phyloP scores from a whole-genome alignment of 75 land plant species.

The Pinus albicaulis region DNA sequence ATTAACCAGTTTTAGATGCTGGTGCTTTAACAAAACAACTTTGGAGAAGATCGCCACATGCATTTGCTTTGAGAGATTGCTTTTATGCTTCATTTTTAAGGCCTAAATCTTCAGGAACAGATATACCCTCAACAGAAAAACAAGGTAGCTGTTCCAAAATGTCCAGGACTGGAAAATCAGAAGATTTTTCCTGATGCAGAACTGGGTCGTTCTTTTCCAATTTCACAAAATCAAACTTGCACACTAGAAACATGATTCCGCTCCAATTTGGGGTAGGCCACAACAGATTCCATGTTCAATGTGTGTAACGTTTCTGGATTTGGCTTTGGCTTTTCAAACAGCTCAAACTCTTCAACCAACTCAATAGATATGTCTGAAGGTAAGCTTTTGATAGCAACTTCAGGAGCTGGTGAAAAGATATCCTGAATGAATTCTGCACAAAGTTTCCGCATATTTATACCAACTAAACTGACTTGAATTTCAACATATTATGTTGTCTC shows the following conservation, averaged over 20 bases:
- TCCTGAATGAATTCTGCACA: slow-evolving; percentile 9
- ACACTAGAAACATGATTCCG: neutral
- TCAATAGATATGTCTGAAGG: neutral
- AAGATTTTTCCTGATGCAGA: neutral
- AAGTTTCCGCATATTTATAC: slow-evolving; percentile 8
- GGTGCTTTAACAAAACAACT: neutral
- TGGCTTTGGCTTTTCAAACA: slow-evolving; percentile 2
- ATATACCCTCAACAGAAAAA: neutral
- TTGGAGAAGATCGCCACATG: neutral
- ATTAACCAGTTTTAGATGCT: too few relatives aligned
- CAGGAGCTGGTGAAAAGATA: slow-evolving; percentile 2
- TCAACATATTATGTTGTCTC: slow-evolving; percentile 10
- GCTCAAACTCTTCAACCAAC: slow-evolving; percentile 1
- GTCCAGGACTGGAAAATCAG: neutral
- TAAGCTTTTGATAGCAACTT: slow-evolving; percentile 11
- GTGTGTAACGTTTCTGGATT: neutral
- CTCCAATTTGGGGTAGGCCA: neutral
- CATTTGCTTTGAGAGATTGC: neutral
- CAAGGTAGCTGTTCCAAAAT: neutral
- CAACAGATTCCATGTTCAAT: neutral
- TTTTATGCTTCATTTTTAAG: neutral
- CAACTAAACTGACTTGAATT: slow-evolving; percentile 4
- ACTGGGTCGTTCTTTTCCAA: neutral
- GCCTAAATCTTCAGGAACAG: neutral
- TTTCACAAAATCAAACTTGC: neutral